Base-by-base conservation (phyloP, 306 rosid genomes). In the Quercus cerris region DNA sequence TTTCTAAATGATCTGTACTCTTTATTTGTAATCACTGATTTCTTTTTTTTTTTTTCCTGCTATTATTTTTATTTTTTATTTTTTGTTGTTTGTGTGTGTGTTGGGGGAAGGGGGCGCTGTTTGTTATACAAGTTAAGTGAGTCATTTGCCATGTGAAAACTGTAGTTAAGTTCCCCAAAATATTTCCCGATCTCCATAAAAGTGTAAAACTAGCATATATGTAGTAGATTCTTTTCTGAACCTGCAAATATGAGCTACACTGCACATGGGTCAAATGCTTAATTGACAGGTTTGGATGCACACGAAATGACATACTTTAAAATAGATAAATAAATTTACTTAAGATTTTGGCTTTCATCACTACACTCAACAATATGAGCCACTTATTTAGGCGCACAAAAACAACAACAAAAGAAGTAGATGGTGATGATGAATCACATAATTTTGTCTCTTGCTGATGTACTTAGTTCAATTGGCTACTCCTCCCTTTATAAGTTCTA, bases 1-100 rank as follows among this genome's bases (percentile, higher is more conserved):
- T 17, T 75, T 81, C 27, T 68, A 81, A 66, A 77, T 61, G 3
- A 22, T 41, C 9, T 28, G 33, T 71, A 30, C 74, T 74, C 13
- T 22, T 5, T 46, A 33, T 22, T 33, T 67, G 23, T 18, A 15
- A 33, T 35, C 51, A 31, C 51, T 33, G 15, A 11, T 7, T 31
- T 19, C 31, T 5, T 5, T 13, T n/a, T n/a, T n/a, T n/a, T n/a
- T 62, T 38, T 41, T 41, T 41, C 12, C 46, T 41, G 46, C 46
- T 41, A 8, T 38, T 38, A 7, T 7, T 38, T 6, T 38, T 38
- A 5, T 35, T 35, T 35, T 5, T 1, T 6, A 1, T 38, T 38
- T 38, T 7, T 38, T 38, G 11, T 41, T 41, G 12, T 41, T 41
- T 8, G 46, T 6, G 44, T 38, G 12, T 28, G 30, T 7, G 46